Percentiles rank a stretch among this genome's conserved stretches.
Evolutionary conservation across 805 yeast genomes (phyloP).

Genomic region (Yamadazyma sp.): DNA sequence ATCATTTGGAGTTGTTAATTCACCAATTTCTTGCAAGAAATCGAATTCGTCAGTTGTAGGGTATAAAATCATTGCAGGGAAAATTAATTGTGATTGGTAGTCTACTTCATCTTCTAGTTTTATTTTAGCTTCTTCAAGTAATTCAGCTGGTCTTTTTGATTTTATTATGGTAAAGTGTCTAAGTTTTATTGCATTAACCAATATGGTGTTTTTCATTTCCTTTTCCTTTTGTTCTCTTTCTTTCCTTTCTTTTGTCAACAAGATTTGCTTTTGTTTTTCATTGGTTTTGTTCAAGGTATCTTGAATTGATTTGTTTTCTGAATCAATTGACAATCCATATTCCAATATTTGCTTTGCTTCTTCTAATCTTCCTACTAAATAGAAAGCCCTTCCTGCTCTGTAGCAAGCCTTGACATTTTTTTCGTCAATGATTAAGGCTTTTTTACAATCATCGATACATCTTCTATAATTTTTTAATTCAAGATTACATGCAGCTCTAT

Average conservation of each 20-base stretch:
- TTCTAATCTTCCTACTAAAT: constrained; percentile 60
- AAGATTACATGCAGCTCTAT: constrained; percentile 89
- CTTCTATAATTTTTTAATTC: constrained; percentile 81
- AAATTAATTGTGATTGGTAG: constrained; percentile 71
- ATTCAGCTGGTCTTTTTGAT: constrained; percentile 53
- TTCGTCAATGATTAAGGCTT: constrained; percentile 63
- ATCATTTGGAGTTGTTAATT: constrained; percentile 63
- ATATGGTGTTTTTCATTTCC: constrained; percentile 38
- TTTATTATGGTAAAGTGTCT: constrained; percentile 54
- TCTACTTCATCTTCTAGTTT: constrained; percentile 64
- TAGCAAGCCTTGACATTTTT: constrained; percentile 79
- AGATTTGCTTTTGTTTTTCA: constrained; percentile 31
- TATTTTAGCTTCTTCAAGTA: constrained; percentile 49
- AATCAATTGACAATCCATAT: constrained; percentile 63
- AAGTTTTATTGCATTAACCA: constrained; percentile 57
- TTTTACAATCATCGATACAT: constrained; percentile 82
- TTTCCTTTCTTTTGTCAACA: constrained; percentile 26
- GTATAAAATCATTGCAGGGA: constrained; percentile 77
- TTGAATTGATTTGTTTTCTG: constrained; percentile 54
- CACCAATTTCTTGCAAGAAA: constrained; percentile 71
- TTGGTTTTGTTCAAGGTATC: constrained; percentile 41
- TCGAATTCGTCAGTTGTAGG: constrained; percentile 87
- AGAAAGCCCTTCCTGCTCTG: constrained; percentile 80
- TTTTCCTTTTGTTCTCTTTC: constrained; percentile 39
- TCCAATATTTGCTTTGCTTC: constrained; percentile 68